Percentiles rank a stretch among this genome's conserved stretches.
phyloP scores from a whole-genome alignment of 306 rosid species.

The Cucumis melo region DNA sequence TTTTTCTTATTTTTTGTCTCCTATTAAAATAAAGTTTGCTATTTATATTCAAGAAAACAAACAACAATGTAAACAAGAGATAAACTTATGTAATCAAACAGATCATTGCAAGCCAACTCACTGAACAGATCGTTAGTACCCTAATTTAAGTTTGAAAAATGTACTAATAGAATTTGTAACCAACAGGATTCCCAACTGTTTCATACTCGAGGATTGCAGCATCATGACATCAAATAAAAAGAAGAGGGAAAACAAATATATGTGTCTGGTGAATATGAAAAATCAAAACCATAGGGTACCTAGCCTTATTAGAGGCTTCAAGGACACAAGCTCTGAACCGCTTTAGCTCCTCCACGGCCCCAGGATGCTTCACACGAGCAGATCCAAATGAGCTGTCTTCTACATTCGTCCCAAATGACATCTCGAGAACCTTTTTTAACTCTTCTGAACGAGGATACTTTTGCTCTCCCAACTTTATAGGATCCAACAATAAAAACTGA shows the following conservation, averaged over 20 bases:
- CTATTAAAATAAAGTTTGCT: neutral
- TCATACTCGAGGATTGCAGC: neutral
- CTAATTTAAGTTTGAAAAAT: neutral
- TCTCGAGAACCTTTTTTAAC: conserved; percentile 45
- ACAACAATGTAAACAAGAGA: neutral
- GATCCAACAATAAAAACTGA: conserved; percentile 49
- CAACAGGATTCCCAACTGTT: neutral
- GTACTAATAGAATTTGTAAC: neutral
- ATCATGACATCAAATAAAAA: neutral
- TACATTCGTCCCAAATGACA: conserved; percentile 35
- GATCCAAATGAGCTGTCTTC: conserved; percentile 55
- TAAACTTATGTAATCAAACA: neutral
- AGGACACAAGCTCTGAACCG: conserved; percentile 40
- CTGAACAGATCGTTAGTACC: neutral
- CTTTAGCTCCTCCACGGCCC: conserved; percentile 52
- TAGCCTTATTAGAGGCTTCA: conserved; percentile 53
- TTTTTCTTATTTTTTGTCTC: neutral
- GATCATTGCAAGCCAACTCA: neutral
- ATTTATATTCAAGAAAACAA: neutral
- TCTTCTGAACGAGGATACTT: conserved; percentile 35
- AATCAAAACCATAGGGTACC: conserved; percentile 22
- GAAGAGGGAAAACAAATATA: neutral
- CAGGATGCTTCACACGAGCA: conserved; percentile 42
- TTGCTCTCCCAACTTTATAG: conserved; percentile 39
- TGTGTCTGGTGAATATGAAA: neutral